Conservation (phyloP, 345 rosid species). For the Bretschneidera sinensis region DNA sequence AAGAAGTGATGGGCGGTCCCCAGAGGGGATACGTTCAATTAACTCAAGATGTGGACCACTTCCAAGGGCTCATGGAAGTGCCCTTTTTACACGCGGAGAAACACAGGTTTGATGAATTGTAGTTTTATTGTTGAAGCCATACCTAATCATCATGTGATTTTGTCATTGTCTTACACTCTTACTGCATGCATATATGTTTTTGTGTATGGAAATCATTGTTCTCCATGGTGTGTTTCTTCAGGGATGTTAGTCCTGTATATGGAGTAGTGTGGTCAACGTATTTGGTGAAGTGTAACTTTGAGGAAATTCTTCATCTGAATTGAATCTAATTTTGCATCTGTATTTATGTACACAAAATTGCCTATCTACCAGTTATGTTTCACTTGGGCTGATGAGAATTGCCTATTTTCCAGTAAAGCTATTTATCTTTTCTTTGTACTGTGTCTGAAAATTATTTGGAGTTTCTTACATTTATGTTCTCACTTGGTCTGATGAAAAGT, state of each 20-base stretch:
- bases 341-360: slow-evolving; percentile 1
- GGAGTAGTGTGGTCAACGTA: too few species aligned
- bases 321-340: slow-evolving; percentile 1
- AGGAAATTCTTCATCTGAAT: not conserved
- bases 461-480: too few species aligned
- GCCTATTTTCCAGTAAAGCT: too few species aligned
- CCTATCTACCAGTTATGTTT: too few species aligned
- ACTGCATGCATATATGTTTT: too few species aligned
- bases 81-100: slow-evolving; percentile 99
- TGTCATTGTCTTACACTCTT: not conserved
- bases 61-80: slow-evolving; percentile 97
- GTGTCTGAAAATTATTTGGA: too few species aligned
- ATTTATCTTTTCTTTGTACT: too few species aligned
- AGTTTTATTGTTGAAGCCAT: slow-evolving; percentile 5
- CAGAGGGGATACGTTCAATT: slow-evolving; percentile 81
- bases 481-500: too few species aligned
- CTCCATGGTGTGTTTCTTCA: not conserved
- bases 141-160: slow-evolving; percentile 1
- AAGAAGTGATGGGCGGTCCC: slow-evolving; percentile 91
- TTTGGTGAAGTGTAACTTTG: not conserved
- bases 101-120: slow-evolving; percentile 62
- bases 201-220: not conserved
- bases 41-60: slow-evolving; percentile 83
- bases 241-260: too few species aligned
- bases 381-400: too few species aligned